Percentiles rank a stretch among this genome's conserved stretches.
Evolutionary conservation across 1,139 yeast genomes (phyloP).

Genomic region (Blastobotrys persicus): DNA sequence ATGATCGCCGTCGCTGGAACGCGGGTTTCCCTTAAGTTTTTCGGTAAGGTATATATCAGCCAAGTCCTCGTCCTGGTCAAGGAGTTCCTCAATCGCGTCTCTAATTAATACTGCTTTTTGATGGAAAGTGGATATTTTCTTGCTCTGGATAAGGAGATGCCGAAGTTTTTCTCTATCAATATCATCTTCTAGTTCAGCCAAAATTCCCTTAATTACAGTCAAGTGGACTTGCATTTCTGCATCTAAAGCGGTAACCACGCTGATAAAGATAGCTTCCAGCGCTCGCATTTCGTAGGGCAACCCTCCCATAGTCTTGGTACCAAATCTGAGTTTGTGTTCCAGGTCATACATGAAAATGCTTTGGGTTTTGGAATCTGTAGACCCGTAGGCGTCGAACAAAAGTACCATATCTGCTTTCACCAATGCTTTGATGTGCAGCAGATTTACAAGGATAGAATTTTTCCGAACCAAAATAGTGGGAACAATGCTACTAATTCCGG

Average conservation of each 20-base stretch:
- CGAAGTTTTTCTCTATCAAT: constrained; percentile 82
- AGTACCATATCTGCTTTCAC: constrained; percentile 77
- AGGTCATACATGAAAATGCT: constrained; percentile 85
- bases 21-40: constrained; percentile 37
- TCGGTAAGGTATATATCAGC: constrained; percentile 78
- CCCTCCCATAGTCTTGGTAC: constrained; percentile 38
- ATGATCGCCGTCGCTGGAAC: constrained; percentile 47
- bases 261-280: constrained; percentile 79
- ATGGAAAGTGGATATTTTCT: constrained; percentile 72
- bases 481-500: constrained; percentile 82
- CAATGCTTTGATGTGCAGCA: constrained; percentile 83
- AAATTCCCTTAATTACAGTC: constrained; percentile 68
- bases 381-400: constrained; percentile 71
- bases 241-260: constrained; percentile 78
- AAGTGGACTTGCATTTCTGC: constrained; percentile 80
- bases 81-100: constrained; percentile 78
- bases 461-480: constrained; percentile 83
- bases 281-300: constrained; percentile 80
- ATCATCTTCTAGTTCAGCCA: constrained; percentile 79
- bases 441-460: constrained; percentile 72
- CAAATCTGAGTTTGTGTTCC: constrained; percentile 67
- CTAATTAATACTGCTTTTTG: constrained; percentile 83
- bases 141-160: constrained; percentile 75
- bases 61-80: constrained; percentile 90
- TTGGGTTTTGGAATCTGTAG: constrained; percentile 58